Evolutionary conservation across 768 basidiomycete genomes (phyloP).

Genomic region (Aureoboletus auriporus): DNA sequence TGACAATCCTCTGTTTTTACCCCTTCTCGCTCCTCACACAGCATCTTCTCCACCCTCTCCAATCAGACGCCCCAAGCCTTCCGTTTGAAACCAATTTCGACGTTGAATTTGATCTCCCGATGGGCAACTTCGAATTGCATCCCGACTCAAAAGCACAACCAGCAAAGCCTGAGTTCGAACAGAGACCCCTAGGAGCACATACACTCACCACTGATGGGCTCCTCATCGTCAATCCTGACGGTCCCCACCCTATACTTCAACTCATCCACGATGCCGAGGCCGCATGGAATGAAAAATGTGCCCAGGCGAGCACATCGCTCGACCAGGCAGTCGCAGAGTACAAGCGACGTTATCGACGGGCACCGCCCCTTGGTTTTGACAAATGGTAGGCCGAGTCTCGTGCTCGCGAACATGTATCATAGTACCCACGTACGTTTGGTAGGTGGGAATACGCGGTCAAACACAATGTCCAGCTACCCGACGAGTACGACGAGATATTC

Average conservation of each 20-base stretch:
- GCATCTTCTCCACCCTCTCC: too few relatives aligned
- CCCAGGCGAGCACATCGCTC: slow-evolving; percentile 35
- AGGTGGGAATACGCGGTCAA: slow-evolving; percentile 41
- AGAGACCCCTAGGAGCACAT: slow-evolving; percentile 14
- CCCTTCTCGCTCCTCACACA: not conserved
- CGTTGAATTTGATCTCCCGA: not conserved
- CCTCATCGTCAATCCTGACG: slow-evolving; percentile 32
- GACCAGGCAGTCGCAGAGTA: slow-evolving; percentile 38
- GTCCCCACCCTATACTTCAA: slow-evolving; percentile 41
- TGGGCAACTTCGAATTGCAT: too few relatives aligned
- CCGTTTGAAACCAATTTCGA: not conserved
- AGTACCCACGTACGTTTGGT: too few relatives aligned
- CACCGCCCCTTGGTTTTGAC: slow-evolving; percentile 41
- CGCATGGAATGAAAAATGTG: slow-evolving; percentile 34
- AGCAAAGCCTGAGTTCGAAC: too few relatives aligned
- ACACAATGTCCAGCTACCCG: slow-evolving; percentile 38
- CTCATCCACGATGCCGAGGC: slow-evolving; percentile 35
- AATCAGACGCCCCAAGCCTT: too few relatives aligned
- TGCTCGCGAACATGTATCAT: too few relatives aligned
- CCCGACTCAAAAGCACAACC: not conserved
- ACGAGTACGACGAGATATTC: slow-evolving; percentile 46
- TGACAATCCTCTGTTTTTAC: too few relatives aligned
- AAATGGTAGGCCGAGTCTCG: slow-evolving; percentile 32
- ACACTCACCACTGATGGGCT: slow-evolving; percentile 25
- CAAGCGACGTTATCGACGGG: slow-evolving; percentile 28